Evolutionary conservation across 176 grass and related monocot species (phyloP), one percentile per base, ranked within the genome.

Genomic region (Zizania latifolia): DNA sequence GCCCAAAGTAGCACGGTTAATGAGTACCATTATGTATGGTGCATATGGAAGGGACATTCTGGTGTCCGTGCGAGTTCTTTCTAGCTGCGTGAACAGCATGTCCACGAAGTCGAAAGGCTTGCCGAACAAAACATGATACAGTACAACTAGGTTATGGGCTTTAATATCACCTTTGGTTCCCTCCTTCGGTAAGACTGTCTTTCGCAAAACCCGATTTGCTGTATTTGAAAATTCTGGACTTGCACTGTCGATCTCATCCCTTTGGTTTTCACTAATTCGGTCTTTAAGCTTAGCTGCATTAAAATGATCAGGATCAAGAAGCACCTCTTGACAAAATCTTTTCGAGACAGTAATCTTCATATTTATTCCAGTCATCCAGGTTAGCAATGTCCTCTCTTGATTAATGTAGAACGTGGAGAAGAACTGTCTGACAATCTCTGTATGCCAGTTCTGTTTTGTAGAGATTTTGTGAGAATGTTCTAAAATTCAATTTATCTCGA

Each of bases 21-120:
- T n/a, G n/a, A n/a, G n/a, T n/a, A n/a, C n/a, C n/a, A n/a, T n/a
- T n/a, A n/a, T n/a, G n/a, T 74, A 74, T 19, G 34, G 53, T 22
- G 71, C 71, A 58, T 74, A 58, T 26, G 71, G 71, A 0, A 58
- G 37, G 4, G 9, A 17, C n/a, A 16, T 26, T 29, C 0, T 58
- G 1, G 0, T 28, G 21, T 58, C 50, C 22, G 0, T 0, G 45
- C 1, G 14, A 24, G 6, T 58, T 58, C 39, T 74, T 41, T 58
- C 0, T 5, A 74, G 40, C 35, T 58, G 8, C 34, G 4, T 10
- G 22, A 73, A 8, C 53, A 73, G 39, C 53, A 29, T 28, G 34
- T 73, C 70, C 19, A 73, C 46, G 58, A 73, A 1, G 53, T 73
- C 70, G 7, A 58, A 73, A 58, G 51, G 33, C 70, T 73, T 58